Evolutionary conservation across 129 eudicot species (phyloP).

Genomic region (Chrysanthemum makinoi): DNA sequence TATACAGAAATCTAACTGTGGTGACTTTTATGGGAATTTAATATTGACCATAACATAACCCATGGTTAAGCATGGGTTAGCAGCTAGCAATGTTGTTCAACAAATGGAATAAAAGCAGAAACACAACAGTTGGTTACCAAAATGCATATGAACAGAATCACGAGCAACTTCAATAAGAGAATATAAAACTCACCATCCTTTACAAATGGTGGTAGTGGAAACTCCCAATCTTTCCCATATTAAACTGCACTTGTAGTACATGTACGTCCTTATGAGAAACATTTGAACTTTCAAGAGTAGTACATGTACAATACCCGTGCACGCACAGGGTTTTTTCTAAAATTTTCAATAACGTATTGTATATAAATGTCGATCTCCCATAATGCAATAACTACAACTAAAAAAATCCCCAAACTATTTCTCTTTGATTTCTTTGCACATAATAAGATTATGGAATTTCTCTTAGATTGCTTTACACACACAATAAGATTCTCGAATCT

Average conservation of each 20-base stretch:
- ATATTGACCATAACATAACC: conserved; percentile 3
- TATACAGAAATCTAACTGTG: neutral
- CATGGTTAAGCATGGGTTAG: conserved; percentile 18
- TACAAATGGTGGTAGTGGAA: conserved; percentile 94
- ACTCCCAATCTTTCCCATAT: conserved; percentile 84
- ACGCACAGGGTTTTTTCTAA: no score
- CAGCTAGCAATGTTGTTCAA: conserved; percentile 12
- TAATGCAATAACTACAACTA: no score
- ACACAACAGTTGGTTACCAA: neutral
- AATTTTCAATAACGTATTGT: no score
- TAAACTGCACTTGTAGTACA: conserved; percentile 74
- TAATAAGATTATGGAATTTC: no score
- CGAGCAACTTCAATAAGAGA: no score
- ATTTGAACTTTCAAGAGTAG: conserved; percentile 1
- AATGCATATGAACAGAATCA: no score
- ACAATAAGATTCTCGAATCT: no score
- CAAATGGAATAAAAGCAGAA: conserved; percentile 20
- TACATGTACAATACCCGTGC: neutral
- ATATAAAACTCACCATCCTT: conserved; percentile 77
- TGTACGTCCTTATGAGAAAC: neutral
- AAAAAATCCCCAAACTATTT: no score
- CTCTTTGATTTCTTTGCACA: no score
- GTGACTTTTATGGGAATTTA: neutral
- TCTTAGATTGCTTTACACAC: no score
- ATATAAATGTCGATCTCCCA: no score